Base-by-base conservation (phyloP, 2,329 filamentous ascomycete genomes). In the Calonectria hawksworthii region DNA sequence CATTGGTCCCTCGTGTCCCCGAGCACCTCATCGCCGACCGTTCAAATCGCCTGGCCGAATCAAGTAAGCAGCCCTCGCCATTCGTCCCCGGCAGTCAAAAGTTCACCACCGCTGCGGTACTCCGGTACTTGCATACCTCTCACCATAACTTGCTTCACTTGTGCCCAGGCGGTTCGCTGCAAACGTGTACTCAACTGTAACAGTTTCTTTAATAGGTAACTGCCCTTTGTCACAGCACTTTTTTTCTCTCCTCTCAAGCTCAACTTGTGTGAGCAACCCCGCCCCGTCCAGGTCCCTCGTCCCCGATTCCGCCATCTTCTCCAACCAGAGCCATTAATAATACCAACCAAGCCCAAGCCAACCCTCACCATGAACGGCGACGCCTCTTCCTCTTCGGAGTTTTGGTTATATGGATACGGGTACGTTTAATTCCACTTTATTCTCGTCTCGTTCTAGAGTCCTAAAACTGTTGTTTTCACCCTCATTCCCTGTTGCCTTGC, bases 331-430 rank as follows among this genome's bases (percentile, higher is more conserved):
- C 21, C 51, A 74, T 79, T 76, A 75, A 73, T 75, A 77, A 77
- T 78, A 61, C 44, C 21, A n/a, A n/a, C 14, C 41, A 30, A 68
- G 13, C 56, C 26, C 50, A 34, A 72, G 51, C 23, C 51, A 63
- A 16, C 23, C 9, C 41, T 64, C 72, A 80, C 83, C 82, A 84
- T 91, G 87, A 86, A 84, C 28, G 73, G 76, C 69, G 81, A 82
- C 68, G 80, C 82, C 32, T 77, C 80, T 10, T 72, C 84, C 61
- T 74, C 82, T 56, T 88, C 91, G 44, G 95, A 98, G 83, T 96
- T 99, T 81, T 99, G 97, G 97, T 89, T 99, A 59, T 99, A 98
- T 85, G 97, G 97, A 76, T 99, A 99, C 83, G 97, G 96, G 96
- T 98, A 88, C 78, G 89, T 66, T 63, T 32, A 51, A 18, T 38